These are phyloP conservation scores for Vigna hirtella DNA, from an alignment of 306 rosid genomes.

Conservation along the genomic window DNA sequence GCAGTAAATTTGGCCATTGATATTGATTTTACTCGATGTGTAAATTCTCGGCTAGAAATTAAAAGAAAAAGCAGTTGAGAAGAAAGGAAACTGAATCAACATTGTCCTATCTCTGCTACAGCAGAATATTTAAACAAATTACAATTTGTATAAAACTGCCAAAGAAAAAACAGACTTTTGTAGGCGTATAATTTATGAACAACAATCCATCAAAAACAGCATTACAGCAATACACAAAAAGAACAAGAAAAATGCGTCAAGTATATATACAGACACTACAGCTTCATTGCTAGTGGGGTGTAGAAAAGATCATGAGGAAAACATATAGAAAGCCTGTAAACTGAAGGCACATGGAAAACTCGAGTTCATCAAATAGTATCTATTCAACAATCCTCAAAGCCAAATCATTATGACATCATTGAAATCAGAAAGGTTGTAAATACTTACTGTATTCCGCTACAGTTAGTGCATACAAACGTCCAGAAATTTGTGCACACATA, in stretches of 20 bases:
- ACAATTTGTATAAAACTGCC: conserved; percentile 6
- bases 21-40: conserved; percentile 90
- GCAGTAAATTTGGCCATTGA: conserved; percentile 92
- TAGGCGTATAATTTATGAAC: conserved; percentile 35
- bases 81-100: conserved; percentile 22
- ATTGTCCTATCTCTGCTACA: conserved; percentile 17
- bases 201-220: conserved; percentile 24
- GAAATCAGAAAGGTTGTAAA: conserved; percentile 29
- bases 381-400: conserved; percentile 33
- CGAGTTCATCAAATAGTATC: conserved; percentile 18
- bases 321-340: conserved; percentile 34
- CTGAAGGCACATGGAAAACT: conserved; percentile 27
- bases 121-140: conserved; percentile 37
- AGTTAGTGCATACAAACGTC: conserved; percentile 94
- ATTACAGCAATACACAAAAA: neutral
- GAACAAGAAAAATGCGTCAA: conserved; percentile 24
- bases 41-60: conserved; percentile 89
- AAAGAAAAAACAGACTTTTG: conserved; percentile 23
- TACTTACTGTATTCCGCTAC: conserved; percentile 98
- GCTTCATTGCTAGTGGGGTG: conserved; percentile 33
- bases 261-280: conserved; percentile 21
- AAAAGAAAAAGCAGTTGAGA: conserved; percentile 37
- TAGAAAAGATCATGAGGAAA: conserved; percentile 26
- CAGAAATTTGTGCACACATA: conserved; percentile 96
- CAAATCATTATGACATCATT: conserved; percentile 14